phyloP scores from a whole-genome alignment of 768 basidiomycete species.

The Mycena rebaudengoi region DNA sequence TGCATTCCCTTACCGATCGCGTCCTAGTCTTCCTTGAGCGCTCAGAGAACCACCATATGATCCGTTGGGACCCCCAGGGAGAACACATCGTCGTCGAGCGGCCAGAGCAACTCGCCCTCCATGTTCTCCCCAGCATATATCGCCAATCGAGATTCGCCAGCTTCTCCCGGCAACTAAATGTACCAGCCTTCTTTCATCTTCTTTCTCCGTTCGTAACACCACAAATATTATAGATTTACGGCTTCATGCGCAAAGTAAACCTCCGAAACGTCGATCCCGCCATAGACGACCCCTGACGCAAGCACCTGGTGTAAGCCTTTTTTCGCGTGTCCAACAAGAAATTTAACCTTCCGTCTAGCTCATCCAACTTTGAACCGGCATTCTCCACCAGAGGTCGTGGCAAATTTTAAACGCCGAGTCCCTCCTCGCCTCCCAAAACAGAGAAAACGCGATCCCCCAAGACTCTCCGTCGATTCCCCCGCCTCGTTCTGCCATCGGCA shows the following conservation, averaged over 20 bases:
- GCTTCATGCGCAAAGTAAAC: constrained; percentile 98
- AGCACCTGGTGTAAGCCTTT: constrained; percentile 89
- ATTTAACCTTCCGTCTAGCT: constrained; percentile 54
- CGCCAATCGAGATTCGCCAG: constrained; percentile 96
- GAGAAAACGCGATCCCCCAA: constrained; percentile 78
- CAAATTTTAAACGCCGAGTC: constrained; percentile 95
- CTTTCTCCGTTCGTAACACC: constrained; percentile 31
- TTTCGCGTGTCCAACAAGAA: constrained; percentile 11
- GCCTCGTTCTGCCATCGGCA: constrained; percentile 77
- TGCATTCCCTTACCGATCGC: constrained; percentile 25
- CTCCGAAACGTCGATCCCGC: constrained; percentile 94
- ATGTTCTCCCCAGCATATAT: constrained; percentile 93
- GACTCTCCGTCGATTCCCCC: constrained; percentile 77
- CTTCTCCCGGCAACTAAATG: constrained; percentile 97
- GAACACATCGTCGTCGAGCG: constrained; percentile 96
- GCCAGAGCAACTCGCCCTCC: constrained; percentile 92
- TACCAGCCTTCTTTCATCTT: constrained; percentile 50
- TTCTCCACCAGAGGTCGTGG: constrained; percentile 89
- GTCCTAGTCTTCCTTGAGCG: constrained; percentile 82
- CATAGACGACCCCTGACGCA: constrained; percentile 94
- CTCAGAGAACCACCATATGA: constrained; percentile 95
- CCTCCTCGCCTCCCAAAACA: constrained; percentile 92
- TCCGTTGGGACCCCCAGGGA: constrained; percentile 93
- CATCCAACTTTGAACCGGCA: constrained; percentile 92
- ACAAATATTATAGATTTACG: constrained; percentile 79